phyloP scores from a whole-genome alignment of 1,284 basidiomycete genomes.

The Taiwanofungus camphoratus region DNA sequence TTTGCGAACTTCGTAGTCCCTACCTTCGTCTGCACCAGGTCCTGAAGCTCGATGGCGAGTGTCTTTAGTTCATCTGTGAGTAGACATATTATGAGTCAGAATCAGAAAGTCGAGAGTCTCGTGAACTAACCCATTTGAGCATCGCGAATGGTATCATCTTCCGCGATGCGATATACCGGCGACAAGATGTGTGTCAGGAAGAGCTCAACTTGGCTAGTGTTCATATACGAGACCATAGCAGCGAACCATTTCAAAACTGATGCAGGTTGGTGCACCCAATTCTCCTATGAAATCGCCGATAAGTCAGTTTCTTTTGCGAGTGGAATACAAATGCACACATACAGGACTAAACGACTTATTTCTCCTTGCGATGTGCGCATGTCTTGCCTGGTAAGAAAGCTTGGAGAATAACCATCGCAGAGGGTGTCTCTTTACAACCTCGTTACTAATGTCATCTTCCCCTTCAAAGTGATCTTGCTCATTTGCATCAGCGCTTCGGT shows the following conservation, averaged over 20 bases:
- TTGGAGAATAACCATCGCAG: constrained; percentile 93
- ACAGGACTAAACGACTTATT: constrained; percentile 47
- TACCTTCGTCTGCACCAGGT: constrained; percentile 82
- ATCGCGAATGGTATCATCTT: constrained; percentile 80
- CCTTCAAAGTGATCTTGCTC: constrained; percentile 27
- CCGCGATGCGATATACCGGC: constrained; percentile 82
- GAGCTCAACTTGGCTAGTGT: constrained; percentile 45
- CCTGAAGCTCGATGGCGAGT: constrained; percentile 81
- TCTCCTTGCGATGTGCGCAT: constrained; percentile 63
- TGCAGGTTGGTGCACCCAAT: constrained; percentile 78
- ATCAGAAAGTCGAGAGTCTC: not conserved
- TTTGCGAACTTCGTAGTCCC: constrained; percentile 78
- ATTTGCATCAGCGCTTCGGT: constrained; percentile 14
- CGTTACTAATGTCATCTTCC: constrained; percentile 28
- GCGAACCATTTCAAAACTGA: constrained; percentile 92
- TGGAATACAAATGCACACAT: constrained; percentile 21
- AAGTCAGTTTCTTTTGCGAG: not conserved
- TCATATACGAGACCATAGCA: constrained; percentile 77
- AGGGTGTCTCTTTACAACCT: constrained; percentile 43
- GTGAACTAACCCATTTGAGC: constrained; percentile 64
- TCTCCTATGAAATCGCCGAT: constrained; percentile 29
- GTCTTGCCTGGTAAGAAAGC: constrained; percentile 83
- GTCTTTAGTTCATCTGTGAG: constrained; percentile 78
- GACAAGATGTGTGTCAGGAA: constrained; percentile 84
- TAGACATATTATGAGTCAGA: constrained; percentile 1